Percentiles rank a stretch among this genome's conserved stretches.
phyloP scores from a whole-genome alignment of 441 rosid species.

The Eutrema salsugineum region DNA sequence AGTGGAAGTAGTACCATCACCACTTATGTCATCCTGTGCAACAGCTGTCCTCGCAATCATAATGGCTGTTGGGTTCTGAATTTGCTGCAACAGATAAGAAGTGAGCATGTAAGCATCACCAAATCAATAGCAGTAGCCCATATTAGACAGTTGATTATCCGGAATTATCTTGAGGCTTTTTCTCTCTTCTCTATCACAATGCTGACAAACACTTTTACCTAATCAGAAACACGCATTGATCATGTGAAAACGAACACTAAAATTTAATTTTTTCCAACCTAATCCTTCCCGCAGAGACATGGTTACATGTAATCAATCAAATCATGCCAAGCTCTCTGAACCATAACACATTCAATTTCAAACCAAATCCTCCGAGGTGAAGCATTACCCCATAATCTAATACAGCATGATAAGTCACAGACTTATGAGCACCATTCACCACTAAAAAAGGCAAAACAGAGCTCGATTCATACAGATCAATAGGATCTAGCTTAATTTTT shows the following conservation, averaged over 20 bases:
- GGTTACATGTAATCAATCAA: neutral
- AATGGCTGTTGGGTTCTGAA: constrained; percentile 93
- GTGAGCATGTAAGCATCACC: constrained; percentile 4
- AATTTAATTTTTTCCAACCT: neutral
- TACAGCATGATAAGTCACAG: neutral
- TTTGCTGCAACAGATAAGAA: constrained; percentile 62
- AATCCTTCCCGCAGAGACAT: neutral
- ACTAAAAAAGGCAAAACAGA: constrained; percentile 3
- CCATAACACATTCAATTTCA: neutral
- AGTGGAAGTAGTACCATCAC: constrained; percentile 97
- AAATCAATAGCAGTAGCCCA: neutral
- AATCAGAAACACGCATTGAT: neutral
- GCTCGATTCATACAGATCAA: neutral
- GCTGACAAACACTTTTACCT: neutral
- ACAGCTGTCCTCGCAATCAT: constrained; percentile 99
- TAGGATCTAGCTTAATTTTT: constrained; percentile 9
- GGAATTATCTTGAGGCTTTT: neutral
- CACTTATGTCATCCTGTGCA: constrained; percentile 88
- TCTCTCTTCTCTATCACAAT: neutral
- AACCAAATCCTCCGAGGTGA: neutral
- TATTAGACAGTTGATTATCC: neutral
- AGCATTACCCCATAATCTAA: neutral
- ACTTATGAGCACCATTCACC: neutral
- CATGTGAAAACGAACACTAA: constrained; percentile 11
- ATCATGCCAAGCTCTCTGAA: neutral